Evolutionary conservation across 2,329 filamentous ascomycete genomes (phyloP).

Genomic region (Ascochyta pisi): DNA sequence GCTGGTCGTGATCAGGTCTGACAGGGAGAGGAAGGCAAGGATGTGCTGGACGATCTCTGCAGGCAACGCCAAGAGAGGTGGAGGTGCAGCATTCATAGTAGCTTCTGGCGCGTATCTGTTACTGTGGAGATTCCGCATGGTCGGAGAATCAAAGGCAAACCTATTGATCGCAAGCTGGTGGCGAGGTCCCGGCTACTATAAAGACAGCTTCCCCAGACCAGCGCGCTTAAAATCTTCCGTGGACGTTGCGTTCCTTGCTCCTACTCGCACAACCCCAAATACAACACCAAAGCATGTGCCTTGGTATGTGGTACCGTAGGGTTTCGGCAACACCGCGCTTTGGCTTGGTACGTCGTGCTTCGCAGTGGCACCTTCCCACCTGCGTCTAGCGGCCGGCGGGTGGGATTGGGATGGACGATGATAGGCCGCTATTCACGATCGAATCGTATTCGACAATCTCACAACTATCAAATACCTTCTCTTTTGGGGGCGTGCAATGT

Average conservation of each 20-base stretch:
- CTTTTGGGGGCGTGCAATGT: constrained; percentile 10
- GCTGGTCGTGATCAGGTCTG: constrained; percentile 67
- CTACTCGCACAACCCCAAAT: constrained; percentile 12
- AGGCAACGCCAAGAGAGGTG: constrained; percentile 65
- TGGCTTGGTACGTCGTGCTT: constrained; percentile 20
- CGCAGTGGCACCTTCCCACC: constrained; percentile 41
- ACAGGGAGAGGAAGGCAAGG: constrained; percentile 68
- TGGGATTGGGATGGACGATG: constrained; percentile 20
- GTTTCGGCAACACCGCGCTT: constrained; percentile 14
- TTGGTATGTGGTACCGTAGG: constrained; percentile 15
- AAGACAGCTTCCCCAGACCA: constrained; percentile 5
- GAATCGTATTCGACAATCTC: constrained; percentile 25
- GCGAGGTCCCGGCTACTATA: constrained; percentile 5
- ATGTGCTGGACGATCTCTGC: constrained; percentile 78
- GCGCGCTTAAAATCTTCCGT: constrained; percentile 11
- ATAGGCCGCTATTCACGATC: constrained; percentile 27
- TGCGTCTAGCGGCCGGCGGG: constrained; percentile 28
- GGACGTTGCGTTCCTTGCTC: background rate
- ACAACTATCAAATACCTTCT: constrained; percentile 11
- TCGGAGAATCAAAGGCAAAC: constrained; percentile 2
- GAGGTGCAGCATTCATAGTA: constrained; percentile 20
- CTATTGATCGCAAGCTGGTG: constrained; percentile 8
- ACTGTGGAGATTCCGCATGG: constrained; percentile 2
- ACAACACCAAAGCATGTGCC: constrained; percentile 15
- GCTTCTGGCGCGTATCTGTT: constrained; percentile 5